phyloP scores from a whole-genome alignment of 1,284 basidiomycete genomes.

The Acaromyces ingoldii region DNA sequence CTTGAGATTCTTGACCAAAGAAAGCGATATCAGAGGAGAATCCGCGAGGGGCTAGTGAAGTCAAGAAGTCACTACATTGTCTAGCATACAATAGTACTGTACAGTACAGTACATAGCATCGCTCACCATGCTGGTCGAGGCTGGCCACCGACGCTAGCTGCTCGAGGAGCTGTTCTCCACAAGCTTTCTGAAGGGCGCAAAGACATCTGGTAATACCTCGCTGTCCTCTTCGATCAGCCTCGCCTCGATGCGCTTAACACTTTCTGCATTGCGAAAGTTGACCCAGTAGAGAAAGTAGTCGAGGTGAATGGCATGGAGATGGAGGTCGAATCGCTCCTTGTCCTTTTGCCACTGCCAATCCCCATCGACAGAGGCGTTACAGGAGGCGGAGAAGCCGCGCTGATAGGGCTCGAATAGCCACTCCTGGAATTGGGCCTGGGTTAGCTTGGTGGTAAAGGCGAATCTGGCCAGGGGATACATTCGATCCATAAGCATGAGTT shows the following conservation, averaged over 20 bases:
- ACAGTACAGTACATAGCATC: no score
- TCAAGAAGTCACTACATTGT: no score
- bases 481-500: neutral
- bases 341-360: neutral
- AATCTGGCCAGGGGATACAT: constrained; percentile 1
- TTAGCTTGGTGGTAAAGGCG: neutral
- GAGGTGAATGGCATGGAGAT: neutral
- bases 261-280: neutral
- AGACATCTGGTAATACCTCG: no score
- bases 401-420: neutral
- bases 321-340: neutral
- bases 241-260: neutral
- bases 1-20: no score
- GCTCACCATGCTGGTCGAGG: no score
- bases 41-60: no score
- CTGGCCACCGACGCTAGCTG: no score
- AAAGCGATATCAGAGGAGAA: no score
- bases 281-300: constrained; percentile 5
- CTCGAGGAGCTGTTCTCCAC: no score
- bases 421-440: neutral
- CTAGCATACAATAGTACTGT: no score
- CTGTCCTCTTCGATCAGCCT: constrained; percentile 2
- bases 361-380: neutral
- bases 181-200: no score
- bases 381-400: neutral